Evolutionary conservation across 352 stramenopile species (phyloP).

Genomic region (Globisporangium perplexum): DNA sequence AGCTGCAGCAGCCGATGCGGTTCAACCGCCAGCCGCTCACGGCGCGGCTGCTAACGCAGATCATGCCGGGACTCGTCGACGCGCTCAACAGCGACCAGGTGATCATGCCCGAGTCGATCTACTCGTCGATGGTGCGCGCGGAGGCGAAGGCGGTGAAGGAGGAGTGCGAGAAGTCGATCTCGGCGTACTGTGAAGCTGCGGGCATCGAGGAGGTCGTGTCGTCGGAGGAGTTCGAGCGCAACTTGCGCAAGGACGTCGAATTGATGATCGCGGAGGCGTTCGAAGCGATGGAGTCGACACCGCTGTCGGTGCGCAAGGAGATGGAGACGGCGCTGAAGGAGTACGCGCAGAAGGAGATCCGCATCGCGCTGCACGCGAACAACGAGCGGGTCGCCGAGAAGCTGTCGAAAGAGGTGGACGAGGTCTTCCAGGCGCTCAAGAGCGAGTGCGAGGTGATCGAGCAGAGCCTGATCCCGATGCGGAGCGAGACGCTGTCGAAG

Average conservation of each 20-base stretch:
- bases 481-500: conserved; percentile 36
- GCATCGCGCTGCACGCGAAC: conserved; percentile 59
- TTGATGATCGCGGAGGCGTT: conserved; percentile 50
- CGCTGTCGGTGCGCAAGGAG: conserved; percentile 51
- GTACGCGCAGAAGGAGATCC: conserved; percentile 66
- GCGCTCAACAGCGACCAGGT: conserved; percentile 84
- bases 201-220: conserved; percentile 54
- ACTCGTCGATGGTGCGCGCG: conserved; percentile 78
- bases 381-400: conserved; percentile 52
- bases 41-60: conserved; percentile 57
- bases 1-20: conserved; percentile 67
- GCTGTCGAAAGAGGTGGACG: conserved; percentile 51
- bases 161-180: conserved; percentile 55
- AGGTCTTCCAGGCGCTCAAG: conserved; percentile 46
- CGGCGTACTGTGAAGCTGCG: conserved; percentile 57
- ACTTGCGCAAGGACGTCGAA: conserved; percentile 44
- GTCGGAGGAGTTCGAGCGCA: conserved; percentile 48
- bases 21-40: conserved; percentile 76
- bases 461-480: conserved; percentile 54
- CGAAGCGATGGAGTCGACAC: conserved; percentile 42
- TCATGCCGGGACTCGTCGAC: conserved; percentile 74
- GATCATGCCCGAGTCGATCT: conserved; percentile 88
- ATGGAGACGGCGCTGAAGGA: conserved; percentile 40
- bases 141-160: conserved; percentile 63
- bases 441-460: conserved; percentile 54